These are phyloP conservation scores for Sporisorium reilianum DNA, from an alignment of 1,284 basidiomycete genomes.

Conservation along the genomic window DNA sequence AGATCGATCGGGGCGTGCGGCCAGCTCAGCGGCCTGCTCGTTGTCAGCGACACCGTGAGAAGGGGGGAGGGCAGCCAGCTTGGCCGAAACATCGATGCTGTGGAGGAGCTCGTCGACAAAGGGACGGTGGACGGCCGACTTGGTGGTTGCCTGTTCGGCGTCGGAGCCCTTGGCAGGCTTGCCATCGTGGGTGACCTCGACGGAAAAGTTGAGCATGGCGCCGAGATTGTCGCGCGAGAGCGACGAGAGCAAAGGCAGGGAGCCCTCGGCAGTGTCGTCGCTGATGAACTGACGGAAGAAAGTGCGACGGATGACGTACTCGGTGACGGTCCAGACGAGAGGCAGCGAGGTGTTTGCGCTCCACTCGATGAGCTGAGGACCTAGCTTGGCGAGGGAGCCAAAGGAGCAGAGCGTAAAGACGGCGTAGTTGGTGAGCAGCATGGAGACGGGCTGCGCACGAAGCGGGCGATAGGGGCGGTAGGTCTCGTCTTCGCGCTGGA, in stretches of 20 bases:
- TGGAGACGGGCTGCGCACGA: constrained; percentile 46
- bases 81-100: constrained; percentile 53
- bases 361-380: constrained; percentile 77
- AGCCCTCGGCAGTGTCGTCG: constrained; percentile 81
- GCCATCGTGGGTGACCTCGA: constrained; percentile 78
- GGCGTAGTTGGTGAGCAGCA: constrained; percentile 78
- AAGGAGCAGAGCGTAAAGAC: constrained; percentile 85
- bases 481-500: constrained; percentile 39
- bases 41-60: constrained; percentile 35
- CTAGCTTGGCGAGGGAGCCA: constrained; percentile 80
- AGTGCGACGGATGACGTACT: constrained; percentile 80
- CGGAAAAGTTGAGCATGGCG: constrained; percentile 84
- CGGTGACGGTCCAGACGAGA: constrained; percentile 76
- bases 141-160: constrained; percentile 52
- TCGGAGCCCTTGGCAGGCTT: constrained; percentile 74
- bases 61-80: constrained; percentile 38
- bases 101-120: constrained; percentile 55
- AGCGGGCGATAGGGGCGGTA: constrained; percentile 42
- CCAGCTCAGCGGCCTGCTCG: constrained; percentile 31
- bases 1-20: constrained; percentile 42
- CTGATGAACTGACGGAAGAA: constrained; percentile 93
- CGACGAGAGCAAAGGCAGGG: constrained; percentile 76
- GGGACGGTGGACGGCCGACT: constrained; percentile 40
- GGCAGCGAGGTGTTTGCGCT: constrained; percentile 76
- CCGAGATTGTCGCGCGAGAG: constrained; percentile 77